Percentiles rank a stretch among this genome's conserved stretches.
Conservation (phyloP, 306 rosid genomes). For the Casuarina cunninghamiana region DNA sequence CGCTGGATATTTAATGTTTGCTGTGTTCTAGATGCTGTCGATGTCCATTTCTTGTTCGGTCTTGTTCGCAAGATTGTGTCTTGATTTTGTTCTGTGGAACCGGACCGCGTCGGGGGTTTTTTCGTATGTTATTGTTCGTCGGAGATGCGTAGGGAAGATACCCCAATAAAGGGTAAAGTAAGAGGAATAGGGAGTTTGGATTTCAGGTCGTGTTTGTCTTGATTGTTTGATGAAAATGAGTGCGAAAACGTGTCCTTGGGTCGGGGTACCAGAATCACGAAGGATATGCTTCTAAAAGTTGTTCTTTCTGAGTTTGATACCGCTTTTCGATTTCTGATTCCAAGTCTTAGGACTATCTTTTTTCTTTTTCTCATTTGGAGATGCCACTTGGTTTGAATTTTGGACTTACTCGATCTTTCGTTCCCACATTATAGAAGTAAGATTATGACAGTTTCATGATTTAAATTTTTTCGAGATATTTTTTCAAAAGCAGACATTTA, state of each 20-base stretch:
- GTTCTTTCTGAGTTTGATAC: neutral
- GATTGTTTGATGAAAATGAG: neutral
- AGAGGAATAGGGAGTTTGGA: neutral
- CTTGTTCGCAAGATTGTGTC: neutral
- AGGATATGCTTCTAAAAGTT: neutral
- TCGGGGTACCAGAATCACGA: neutral
- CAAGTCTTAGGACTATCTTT: neutral
- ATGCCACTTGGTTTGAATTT: neutral
- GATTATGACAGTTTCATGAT: neutral
- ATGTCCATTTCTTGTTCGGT: neutral
- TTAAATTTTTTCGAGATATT: neutral
- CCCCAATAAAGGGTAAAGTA: neutral
- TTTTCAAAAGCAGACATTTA: neutral
- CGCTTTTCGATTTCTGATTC: neutral
- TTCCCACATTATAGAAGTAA: neutral
- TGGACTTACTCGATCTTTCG: neutral
- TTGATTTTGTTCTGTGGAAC: neutral
- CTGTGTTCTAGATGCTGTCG: neutral
- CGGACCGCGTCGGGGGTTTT: neutral
- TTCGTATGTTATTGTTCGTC: neutral
- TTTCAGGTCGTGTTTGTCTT: neutral
- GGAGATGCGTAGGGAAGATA: neutral
- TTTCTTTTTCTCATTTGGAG: neutral
- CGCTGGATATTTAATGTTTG: neutral
- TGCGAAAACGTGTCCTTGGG: neutral